Conservation (phyloP, 805 yeast genomes). For the Nakazawaea ernobii region DNA sequence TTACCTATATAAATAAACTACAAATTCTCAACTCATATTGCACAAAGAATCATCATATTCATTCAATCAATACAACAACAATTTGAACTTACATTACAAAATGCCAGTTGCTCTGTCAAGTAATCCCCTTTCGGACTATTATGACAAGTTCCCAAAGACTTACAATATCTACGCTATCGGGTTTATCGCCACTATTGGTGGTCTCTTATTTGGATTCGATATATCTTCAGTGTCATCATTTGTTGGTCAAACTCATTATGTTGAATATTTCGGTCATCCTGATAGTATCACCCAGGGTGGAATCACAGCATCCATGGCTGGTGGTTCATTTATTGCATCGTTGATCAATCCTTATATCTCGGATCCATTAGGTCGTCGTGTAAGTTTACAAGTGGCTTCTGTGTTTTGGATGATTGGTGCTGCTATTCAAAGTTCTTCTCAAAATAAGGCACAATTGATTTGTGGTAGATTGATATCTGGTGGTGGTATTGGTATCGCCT, state of each 20-base stretch:
- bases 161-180: slow-evolving; percentile 56
- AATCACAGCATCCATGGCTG: slow-evolving; percentile 69
- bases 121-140: slow-evolving; percentile 2
- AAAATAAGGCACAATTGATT: slow-evolving; percentile 37
- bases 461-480: slow-evolving; percentile 59
- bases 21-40: too few species aligned
- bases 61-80: too few species aligned
- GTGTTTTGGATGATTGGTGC: slow-evolving; percentile 23
- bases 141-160: slow-evolving; percentile 27
- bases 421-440: slow-evolving; percentile 21
- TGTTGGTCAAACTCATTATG: slow-evolving; percentile 45
- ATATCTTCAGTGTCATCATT: slow-evolving; percentile 74
- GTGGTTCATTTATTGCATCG: slow-evolving; percentile 45
- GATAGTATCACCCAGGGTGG: slow-evolving; percentile 59
- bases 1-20: too few species aligned
- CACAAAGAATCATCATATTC: too few species aligned
- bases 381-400: slow-evolving; percentile 22
- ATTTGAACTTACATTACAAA: too few species aligned
- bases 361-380: slow-evolving; percentile 40
- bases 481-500: slow-evolving; percentile 59
- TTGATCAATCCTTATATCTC: slow-evolving; percentile 28
- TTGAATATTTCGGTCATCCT: slow-evolving; percentile 47
- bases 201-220: slow-evolving; percentile 74
- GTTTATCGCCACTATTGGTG: slow-evolving; percentile 56
- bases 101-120: too few species aligned